Conservation (phyloP, 495 filamentous ascomycete species). For the Oleoguttula mirabilis region DNA sequence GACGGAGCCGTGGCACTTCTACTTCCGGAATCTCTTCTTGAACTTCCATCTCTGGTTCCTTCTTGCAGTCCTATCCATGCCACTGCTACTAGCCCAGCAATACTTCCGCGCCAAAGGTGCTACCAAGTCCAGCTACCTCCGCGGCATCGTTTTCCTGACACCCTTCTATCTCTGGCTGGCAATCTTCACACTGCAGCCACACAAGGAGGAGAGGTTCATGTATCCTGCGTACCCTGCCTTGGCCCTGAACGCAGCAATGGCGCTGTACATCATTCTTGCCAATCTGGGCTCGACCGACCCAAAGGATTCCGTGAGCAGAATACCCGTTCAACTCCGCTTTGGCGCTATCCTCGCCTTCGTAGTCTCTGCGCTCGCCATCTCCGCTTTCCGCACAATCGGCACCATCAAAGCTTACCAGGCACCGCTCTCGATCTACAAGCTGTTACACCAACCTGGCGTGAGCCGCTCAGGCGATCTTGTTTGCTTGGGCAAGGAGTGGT, state of each 20-base stretch:
- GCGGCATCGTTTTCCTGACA: conserved; percentile 60
- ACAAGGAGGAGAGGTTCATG: conserved; percentile 99
- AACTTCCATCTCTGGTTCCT: conserved; percentile 96
- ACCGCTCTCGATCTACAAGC: conserved; percentile 62
- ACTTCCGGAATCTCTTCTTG: conserved; percentile 76
- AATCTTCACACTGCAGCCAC: conserved; percentile 83
- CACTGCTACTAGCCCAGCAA: conserved; percentile 43
- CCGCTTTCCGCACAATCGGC: conserved; percentile 65
- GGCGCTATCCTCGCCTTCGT: conserved; percentile 44
- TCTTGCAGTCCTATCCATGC: conserved; percentile 62
- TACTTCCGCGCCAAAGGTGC: conserved; percentile 32
- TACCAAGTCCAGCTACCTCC: conserved; percentile 41
- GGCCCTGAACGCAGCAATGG: conserved; percentile 80
- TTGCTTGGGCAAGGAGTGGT: conserved; percentile 97
- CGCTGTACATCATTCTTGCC: conserved; percentile 63
- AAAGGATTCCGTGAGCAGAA: conserved; percentile 48
- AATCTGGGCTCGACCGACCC: conserved; percentile 59
- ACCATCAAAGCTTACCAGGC: conserved; percentile 74
- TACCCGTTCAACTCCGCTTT: conserved; percentile 61
- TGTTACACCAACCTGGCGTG: conserved; percentile 39
- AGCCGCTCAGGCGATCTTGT: conserved; percentile 51
- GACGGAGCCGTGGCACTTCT: conserved; percentile 95
- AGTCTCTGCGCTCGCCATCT: conserved; percentile 45
- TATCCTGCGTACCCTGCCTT: conserved; percentile 90
- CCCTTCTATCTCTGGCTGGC: conserved; percentile 93